phyloP scores from a whole-genome alignment of 805 yeast species.

The Cyberlindnera samutprakarnensis region DNA sequence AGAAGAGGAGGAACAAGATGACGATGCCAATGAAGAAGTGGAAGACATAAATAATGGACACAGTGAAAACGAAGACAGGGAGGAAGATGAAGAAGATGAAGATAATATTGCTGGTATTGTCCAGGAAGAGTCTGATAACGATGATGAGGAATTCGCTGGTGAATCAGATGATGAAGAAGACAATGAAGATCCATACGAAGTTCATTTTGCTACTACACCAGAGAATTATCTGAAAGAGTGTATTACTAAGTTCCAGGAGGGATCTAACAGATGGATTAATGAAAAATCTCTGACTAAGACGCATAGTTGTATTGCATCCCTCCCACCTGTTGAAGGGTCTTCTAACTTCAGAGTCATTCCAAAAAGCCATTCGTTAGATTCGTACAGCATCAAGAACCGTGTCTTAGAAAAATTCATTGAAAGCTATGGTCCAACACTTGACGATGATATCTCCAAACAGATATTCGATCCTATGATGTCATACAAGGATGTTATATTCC shows the following conservation, averaged over 20 bases:
- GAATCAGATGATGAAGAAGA: conserved; percentile 30
- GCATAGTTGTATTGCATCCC: conserved; percentile 17
- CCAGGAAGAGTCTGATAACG: conserved; percentile 17
- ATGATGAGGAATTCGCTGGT: conserved; percentile 22
- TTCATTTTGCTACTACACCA: conserved; percentile 55
- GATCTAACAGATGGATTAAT: conserved; percentile 21
- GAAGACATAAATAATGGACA: conserved; percentile 14
- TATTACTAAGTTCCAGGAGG: conserved; percentile 23
- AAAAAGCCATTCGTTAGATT: conserved; percentile 18
- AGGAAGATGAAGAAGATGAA: conserved; percentile 23
- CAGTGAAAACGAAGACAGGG: conserved; percentile 10
- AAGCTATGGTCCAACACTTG: conserved; percentile 16
- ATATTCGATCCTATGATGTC: conserved; percentile 60
- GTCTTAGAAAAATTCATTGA: conserved; percentile 22
- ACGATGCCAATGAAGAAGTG: conserved; percentile 7
- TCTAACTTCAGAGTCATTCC: conserved; percentile 15
- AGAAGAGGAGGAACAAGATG: conserved; percentile 8
- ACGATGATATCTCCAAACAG: conserved; percentile 39
- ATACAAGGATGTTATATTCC: conserved; percentile 65
- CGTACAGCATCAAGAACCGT: conserved; percentile 42
- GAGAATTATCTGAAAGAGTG: conserved; percentile 30
- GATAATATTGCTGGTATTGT: conserved; percentile 18
- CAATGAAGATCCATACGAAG: conserved; percentile 64
- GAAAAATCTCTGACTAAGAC: conserved; percentile 12
- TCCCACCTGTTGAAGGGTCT: conserved; percentile 19